These are phyloP conservation scores for Cyberlindnera sargentensis DNA, from an alignment of 805 yeast species.

Conservation along the genomic window DNA sequence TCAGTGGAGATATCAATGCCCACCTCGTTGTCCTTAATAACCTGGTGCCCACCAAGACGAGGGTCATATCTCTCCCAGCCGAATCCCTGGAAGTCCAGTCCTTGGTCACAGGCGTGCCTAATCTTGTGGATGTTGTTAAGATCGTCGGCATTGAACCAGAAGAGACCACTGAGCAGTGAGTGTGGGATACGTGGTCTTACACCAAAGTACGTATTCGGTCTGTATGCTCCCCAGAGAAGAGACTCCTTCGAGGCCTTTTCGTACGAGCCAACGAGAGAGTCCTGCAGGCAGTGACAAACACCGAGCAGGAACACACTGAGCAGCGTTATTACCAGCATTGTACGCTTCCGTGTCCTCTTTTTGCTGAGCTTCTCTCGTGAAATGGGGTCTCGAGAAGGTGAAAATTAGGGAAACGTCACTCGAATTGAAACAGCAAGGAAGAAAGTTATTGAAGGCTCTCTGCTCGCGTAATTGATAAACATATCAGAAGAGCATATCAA, in stretches of 20 bases:
- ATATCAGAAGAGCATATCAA: no score
- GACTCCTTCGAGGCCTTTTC: constrained; percentile 38
- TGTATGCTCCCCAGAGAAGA: constrained; percentile 86
- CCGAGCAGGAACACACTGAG: not conserved
- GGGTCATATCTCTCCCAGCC: constrained; percentile 91
- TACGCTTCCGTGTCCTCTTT: not conserved
- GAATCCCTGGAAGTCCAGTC: constrained; percentile 62
- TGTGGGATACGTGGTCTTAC: constrained; percentile 71
- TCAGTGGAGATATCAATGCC: constrained; percentile 59
- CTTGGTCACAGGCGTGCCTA: constrained; percentile 72
- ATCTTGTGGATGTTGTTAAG: constrained; percentile 45
- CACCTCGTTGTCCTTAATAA: constrained; percentile 59
- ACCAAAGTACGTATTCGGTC: constrained; percentile 83
- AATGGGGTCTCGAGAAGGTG: no score
- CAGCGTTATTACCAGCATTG: not conserved
- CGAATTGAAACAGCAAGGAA: no score
- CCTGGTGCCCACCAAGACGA: constrained; percentile 76
- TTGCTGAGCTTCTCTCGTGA: no score
- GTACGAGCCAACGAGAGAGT: constrained; percentile 16
- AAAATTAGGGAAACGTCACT: no score
- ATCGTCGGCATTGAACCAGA: constrained; percentile 77
- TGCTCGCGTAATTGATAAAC: no score
- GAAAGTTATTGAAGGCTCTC: no score
- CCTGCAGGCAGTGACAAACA: not conserved
- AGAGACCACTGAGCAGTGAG: constrained; percentile 67